Evolutionary conservation across 805 yeast genomes (phyloP).

Genomic region (Lipomyces yamanashiensis): DNA sequence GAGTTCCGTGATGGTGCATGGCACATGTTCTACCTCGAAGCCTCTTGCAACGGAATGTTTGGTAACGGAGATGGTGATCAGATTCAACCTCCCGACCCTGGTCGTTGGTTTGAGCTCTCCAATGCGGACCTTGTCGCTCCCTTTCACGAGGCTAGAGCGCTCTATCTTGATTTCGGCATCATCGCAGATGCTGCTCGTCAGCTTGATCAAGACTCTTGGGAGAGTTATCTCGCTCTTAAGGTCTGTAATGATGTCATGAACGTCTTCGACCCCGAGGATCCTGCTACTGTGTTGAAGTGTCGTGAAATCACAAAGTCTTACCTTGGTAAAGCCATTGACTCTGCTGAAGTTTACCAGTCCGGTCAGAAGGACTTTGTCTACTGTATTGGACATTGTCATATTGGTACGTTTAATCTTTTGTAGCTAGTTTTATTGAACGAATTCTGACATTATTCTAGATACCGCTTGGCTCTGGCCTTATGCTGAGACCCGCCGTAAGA

Average conservation of each 20-base stretch:
- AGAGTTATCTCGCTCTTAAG: constrained; percentile 79
- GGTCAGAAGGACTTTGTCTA: constrained; percentile 61
- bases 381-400: constrained; percentile 82
- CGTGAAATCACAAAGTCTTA: constrained; percentile 65
- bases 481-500: constrained; percentile 91
- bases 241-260: constrained; percentile 84
- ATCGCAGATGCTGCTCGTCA: constrained; percentile 92
- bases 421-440: background rate
- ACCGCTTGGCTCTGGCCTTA: constrained; percentile 99
- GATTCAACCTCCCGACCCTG: constrained; percentile 71
- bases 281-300: constrained; percentile 60
- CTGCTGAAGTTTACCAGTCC: constrained; percentile 59
- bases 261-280: constrained; percentile 73
- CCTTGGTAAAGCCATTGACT: constrained; percentile 69
- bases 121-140: constrained; percentile 82
- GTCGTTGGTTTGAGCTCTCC: constrained; percentile 68
- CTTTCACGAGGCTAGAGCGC: constrained; percentile 75
- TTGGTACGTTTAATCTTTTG: constrained; percentile 14
- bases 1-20: constrained; percentile 56
- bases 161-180: constrained; percentile 83
- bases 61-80: constrained; percentile 65
- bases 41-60: constrained; percentile 94
- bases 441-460: constrained; percentile 51
- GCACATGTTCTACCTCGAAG: constrained; percentile 79
- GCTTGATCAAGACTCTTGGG: constrained; percentile 73